phyloP scores from a whole-genome alignment of 1,284 basidiomycete genomes.

The Fomitopsis palustris region DNA sequence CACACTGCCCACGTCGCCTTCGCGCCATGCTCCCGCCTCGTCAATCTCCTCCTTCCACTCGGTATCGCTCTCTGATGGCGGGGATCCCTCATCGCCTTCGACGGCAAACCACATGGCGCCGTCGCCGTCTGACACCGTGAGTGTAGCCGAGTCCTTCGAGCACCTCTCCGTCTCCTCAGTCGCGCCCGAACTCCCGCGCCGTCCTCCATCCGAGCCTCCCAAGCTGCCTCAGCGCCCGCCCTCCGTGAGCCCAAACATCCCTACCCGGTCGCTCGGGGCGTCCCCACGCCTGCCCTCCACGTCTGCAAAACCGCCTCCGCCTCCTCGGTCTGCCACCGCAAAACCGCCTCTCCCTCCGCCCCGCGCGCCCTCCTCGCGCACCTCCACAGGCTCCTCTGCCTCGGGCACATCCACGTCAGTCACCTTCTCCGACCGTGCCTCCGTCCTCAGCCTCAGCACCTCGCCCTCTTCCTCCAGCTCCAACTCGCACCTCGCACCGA shows the following conservation, averaged over 20 bases:
- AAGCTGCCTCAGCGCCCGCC: conserved; percentile 51
- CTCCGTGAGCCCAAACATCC: conserved; percentile 18
- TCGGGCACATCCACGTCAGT: conserved; percentile 25
- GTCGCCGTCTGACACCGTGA: conserved; percentile 47
- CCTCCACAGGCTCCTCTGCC: conserved; percentile 23
- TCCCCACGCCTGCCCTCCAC: conserved; percentile 17
- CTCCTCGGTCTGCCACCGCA: conserved; percentile 13
- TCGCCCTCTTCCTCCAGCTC: conserved; percentile 49
- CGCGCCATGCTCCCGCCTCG: conserved; percentile 54
- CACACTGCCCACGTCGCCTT: conserved; percentile 22
- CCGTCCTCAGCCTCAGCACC: conserved; percentile 53
- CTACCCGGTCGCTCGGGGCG: conserved; percentile 8
- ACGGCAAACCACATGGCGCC: conserved; percentile 37
- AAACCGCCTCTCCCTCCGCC: conserved; percentile 22
- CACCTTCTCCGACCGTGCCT: conserved; percentile 57
- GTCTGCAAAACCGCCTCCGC: conserved; percentile 21
- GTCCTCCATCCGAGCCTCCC: conserved; percentile 37
- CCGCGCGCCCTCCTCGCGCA: conserved; percentile 21
- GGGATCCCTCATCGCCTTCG: conserved; percentile 31
- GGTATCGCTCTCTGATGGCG: conserved; percentile 69
- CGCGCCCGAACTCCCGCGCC: conserved; percentile 25
- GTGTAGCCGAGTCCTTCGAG: conserved; percentile 69
- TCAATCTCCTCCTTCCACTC: conserved; percentile 81
- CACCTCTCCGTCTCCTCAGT: conserved; percentile 46
- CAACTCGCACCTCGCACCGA: conserved; percentile 32